Conservation (phyloP, 176 grass and related monocot species). For the Triticum turgidum region DNA sequence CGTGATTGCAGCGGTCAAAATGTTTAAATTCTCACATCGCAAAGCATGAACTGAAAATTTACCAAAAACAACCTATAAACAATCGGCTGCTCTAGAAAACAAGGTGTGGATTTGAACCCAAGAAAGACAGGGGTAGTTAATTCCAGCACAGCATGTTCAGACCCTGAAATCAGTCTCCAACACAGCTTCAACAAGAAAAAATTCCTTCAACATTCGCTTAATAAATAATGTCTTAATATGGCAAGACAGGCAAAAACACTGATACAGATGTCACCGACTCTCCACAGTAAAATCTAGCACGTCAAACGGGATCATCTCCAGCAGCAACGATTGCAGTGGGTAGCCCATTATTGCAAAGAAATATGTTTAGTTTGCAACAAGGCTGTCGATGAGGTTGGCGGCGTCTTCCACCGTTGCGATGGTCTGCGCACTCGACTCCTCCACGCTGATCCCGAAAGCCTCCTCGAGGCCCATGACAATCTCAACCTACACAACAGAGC, state of each 20-base stretch:
- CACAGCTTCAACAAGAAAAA: neutral
- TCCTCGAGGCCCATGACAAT: conserved; percentile 66
- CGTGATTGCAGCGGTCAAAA: too few species aligned
- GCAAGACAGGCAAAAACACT: neutral
- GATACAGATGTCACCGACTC: conserved; percentile 12
- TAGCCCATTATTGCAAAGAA: neutral
- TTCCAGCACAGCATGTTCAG: neutral
- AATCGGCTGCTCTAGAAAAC: too few species aligned
- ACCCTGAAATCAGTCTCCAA: neutral
- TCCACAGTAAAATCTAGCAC: conserved; percentile 29
- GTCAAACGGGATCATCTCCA: neutral
- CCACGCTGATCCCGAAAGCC: conserved; percentile 49
- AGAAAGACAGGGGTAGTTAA: neutral
- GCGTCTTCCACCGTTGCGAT: conserved; percentile 54
- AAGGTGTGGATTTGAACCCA: too few species aligned
- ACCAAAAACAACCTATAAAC: too few species aligned
- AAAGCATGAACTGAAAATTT: too few species aligned
- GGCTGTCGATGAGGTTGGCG: conserved; percentile 46
- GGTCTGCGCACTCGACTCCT: conserved; percentile 41
- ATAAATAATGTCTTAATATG: conserved; percentile 4
- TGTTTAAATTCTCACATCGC: too few species aligned
- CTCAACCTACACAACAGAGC: conserved; percentile 39
- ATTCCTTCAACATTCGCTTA: neutral
- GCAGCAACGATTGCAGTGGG: neutral
- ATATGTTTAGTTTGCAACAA: conserved; percentile 19